Percentiles rank a stretch among this genome's conserved stretches.
Evolutionary conservation across 2,329 filamentous ascomycete genomes (phyloP).

Genomic region (Emmonsiellopsis sp.): DNA sequence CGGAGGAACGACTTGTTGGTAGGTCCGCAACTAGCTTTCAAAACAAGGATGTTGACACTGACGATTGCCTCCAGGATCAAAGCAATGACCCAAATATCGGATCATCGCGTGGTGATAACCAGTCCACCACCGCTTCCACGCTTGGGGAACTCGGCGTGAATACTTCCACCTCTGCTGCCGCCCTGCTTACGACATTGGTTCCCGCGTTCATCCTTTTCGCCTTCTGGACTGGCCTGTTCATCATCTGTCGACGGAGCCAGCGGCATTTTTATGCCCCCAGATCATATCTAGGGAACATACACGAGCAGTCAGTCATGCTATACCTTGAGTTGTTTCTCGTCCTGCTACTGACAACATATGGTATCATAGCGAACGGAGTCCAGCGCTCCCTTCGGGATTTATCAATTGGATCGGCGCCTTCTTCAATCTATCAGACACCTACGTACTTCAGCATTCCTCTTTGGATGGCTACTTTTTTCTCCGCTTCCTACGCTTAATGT

Average conservation of each 20-base stretch:
- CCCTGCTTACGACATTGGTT: slow-evolving; percentile 40
- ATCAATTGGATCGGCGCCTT: slow-evolving; percentile 49
- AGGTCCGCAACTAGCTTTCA: no score
- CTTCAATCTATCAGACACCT: slow-evolving; percentile 55
- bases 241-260: slow-evolving; percentile 37
- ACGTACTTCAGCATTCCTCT: slow-evolving; percentile 81
- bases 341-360: background rate
- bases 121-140: slow-evolving; percentile 24
- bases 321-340: background rate
- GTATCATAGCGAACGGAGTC: slow-evolving; percentile 35
- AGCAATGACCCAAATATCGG: slow-evolving; percentile 34
- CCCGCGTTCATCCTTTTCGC: slow-evolving; percentile 37
- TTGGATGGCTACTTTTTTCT: slow-evolving; percentile 89
- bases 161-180: slow-evolving; percentile 42
- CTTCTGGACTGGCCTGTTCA: slow-evolving; percentile 37
- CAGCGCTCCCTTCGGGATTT: slow-evolving; percentile 37
- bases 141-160: slow-evolving; percentile 21
- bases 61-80: slow-evolving; percentile 22
- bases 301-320: slow-evolving; percentile 27
- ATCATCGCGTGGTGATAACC: slow-evolving; percentile 31
- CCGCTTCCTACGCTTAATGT: slow-evolving; percentile 71
- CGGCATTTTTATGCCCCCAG: slow-evolving; percentile 39
- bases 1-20: no score
- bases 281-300: slow-evolving; percentile 33
- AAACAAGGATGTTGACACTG: background rate